Base-by-base conservation (phyloP, 345 rosid genomes). In the Gossypium australe region DNA sequence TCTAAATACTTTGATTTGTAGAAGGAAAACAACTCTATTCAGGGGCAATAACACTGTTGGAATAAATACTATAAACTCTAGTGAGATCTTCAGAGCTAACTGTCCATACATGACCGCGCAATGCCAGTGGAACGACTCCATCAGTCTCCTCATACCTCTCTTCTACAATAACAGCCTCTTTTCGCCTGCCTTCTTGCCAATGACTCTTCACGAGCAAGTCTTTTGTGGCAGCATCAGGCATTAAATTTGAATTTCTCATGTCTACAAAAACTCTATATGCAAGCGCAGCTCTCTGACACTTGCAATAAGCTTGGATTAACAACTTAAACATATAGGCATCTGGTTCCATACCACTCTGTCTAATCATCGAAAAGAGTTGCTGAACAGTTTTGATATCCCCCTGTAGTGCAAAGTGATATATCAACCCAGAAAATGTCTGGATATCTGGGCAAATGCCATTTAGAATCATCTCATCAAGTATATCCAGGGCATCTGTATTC, bases 141-240 rank as follows among this genome's bases (percentile, higher is more conserved):
- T 73, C 78, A 59, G 58, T 78, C 57, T 77, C 80, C 38, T 77
- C 80, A 60, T 80, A 83, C 29, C 81, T 86, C 79, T 89, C 97
- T 87, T 89, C 91, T 49, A 95, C 90, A 63, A 67, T 70, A 38
- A 94, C 97, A 43, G 96, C 96, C 80, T 95, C 98, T 84, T 80
- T 95, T 58, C 97, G 80, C 85, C 84, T 89, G 82, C 94, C 98
- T 89, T 94, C 97, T 78, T 85, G 88, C 98, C 98, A 92, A 55
- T 90, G 93, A 84, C 94, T 88, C 82, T 82, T 92, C 41, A 87
- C 92, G 72, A 95, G 94, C 84, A 95, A 75, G 71, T 89, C 89
- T 83, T 89, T 92, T 1, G 93, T 89, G 64, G 83, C 86, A 75
- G 63, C 83, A 73, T 91, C 98, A 14, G 87, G 96, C 84, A 84